These are phyloP conservation scores for Viridothelium virens DNA, from an alignment of 495 filamentous ascomycete genomes.

Conservation along the genomic window DNA sequence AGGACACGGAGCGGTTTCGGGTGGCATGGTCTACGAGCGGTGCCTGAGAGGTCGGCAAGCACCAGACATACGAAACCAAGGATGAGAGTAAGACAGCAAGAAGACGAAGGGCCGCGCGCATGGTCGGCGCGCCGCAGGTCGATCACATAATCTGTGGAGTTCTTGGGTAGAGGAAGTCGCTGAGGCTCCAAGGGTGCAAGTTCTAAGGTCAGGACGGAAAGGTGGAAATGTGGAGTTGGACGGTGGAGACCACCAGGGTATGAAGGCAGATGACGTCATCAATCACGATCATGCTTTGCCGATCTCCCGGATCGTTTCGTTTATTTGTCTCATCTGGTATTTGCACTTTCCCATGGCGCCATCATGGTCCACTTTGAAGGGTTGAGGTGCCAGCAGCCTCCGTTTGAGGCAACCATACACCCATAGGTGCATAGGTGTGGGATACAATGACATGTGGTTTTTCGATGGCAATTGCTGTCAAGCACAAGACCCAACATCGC, in stretches of 20 bases:
- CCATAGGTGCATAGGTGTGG: too few species aligned
- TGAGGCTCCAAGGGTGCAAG: too few species aligned
- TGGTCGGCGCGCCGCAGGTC: background rate
- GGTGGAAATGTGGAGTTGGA: background rate
- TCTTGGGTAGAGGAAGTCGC: background rate
- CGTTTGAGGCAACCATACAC: too few species aligned
- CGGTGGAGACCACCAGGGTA: background rate
- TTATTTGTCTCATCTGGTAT: conserved; percentile 1
- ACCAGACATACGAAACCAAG: background rate
- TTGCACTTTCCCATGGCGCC: background rate
- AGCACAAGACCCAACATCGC: background rate
- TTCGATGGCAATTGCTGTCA: background rate
- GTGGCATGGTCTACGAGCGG: conserved; percentile 21
- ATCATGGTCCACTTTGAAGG: too few species aligned
- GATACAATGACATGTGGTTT: too few species aligned
- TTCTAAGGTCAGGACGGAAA: background rate
- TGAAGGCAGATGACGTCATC: background rate
- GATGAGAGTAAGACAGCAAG: background rate
- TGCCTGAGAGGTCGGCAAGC: conserved; percentile 18
- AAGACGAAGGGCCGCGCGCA: conserved; percentile 6
- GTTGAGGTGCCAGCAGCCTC: too few species aligned
- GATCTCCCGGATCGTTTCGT: conserved; percentile 1
- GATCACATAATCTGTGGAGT: conserved; percentile 8
- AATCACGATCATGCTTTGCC: background rate
- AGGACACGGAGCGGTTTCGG: conserved; percentile 46